Evolutionary conservation across 2,329 filamentous ascomycete genomes (phyloP), one percentile per base, ranked within the genome.

Genomic region (Diaporthe sp.): DNA sequence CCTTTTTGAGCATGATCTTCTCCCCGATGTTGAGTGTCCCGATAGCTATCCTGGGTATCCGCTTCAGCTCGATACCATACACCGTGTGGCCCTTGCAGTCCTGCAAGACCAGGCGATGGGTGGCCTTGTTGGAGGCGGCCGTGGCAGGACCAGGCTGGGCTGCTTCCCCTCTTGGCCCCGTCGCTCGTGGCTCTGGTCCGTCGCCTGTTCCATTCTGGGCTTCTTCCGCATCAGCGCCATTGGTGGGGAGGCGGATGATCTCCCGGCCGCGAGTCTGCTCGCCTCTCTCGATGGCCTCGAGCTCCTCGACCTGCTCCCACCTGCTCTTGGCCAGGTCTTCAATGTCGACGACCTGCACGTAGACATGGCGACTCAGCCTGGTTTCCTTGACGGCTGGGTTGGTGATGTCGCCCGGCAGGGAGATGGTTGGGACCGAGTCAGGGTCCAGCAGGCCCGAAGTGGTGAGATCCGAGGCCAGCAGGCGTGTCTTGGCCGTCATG

Each of bases 281-380:
- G 0, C 94, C 94, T 17, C 94, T 89, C 80, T 93, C 92, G 59
- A 92, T 87, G 58, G 92, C 90, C 83, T 96, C 94, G 9, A 97
- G 91, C 46, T 92, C 92, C 82, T 98, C 95, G 44, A 98, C 90
- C 83, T 98, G 95, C 78, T 95, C 93, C 95, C 96, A 98, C 70
- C 94, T 90, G 79, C 93, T 95, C 71, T 90, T 89, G 2, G 92
- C 90, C 28, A 98, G 89, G 81, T 98, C 96, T 81, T 98, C 93
- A 10, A 98, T 88, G 79, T 97, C 95, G 1, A 98, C 86, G 0
- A 98, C 90, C 83, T 98, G 97, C 1, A 97, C 93, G 4, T 93
- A 87, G 0, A 96, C 87, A 44, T 94, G 90, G 1, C 88, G 88
- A 0, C 85, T 76, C 0, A 98, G 85, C 0, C 84, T 85, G 5